These are phyloP conservation scores for Ambrosia artemisiifolia DNA, from an alignment of 129 eudicot genomes.

Conservation along the genomic window DNA sequence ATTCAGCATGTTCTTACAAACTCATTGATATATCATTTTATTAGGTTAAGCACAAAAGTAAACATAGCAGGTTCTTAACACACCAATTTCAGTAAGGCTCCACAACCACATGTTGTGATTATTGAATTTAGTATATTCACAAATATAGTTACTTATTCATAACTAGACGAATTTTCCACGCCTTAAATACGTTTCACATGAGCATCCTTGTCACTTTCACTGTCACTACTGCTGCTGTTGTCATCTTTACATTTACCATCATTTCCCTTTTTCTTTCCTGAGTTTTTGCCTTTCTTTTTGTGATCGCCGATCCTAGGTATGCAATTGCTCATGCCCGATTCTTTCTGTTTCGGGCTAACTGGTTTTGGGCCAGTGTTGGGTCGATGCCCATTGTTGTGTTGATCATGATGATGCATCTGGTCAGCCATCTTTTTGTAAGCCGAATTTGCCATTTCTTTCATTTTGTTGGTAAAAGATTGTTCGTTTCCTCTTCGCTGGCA, in stretches of 20 bases:
- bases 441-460: slow-evolving; percentile 32
- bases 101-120: slow-evolving; percentile 5
- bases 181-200: slow-evolving; percentile 23
- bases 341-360: slow-evolving; percentile 13
- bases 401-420: slow-evolving; percentile 34
- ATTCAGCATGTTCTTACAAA: neutral
- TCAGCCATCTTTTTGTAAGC: slow-evolving; percentile 32
- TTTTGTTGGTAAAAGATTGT: slow-evolving; percentile 25
- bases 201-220: slow-evolving; percentile 37
- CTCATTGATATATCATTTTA: neutral
- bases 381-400: slow-evolving; percentile 14
- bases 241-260: slow-evolving; percentile 18
- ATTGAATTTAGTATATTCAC: slow-evolving; percentile 4
- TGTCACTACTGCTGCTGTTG: slow-evolving; percentile 31
- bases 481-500: slow-evolving; percentile 23
- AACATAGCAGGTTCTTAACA: slow-evolving; percentile 8
- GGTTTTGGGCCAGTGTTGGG: slow-evolving; percentile 13
- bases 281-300: slow-evolving; percentile 23
- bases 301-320: slow-evolving; percentile 16
- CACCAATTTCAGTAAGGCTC: slow-evolving; percentile 10
- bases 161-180: neutral
- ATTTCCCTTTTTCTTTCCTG: slow-evolving; percentile 21
- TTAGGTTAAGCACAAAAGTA: slow-evolving; percentile 7
- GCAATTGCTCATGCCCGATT: slow-evolving; percentile 17
- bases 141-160: neutral